phyloP scores from a whole-genome alignment of 441 rosid genomes.

The Pelargonium cotyledonis region DNA sequence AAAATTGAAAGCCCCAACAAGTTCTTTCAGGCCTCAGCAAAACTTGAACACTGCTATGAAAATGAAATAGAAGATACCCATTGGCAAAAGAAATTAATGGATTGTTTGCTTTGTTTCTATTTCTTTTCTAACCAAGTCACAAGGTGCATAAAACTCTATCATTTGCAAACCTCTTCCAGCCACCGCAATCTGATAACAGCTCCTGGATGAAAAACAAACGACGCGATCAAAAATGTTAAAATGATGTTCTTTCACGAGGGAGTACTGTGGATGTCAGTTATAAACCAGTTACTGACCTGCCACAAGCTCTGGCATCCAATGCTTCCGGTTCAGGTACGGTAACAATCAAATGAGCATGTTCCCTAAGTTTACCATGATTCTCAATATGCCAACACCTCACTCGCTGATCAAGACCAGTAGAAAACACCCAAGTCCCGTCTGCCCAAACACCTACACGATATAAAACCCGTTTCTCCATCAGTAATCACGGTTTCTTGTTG shows the following conservation, averaged over 20 bases:
- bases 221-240: neutral
- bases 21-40: too few species aligned
- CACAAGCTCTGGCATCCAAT: conserved; percentile 58
- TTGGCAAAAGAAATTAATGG: too few species aligned
- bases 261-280: conserved; percentile 1
- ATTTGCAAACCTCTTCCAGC: conserved; percentile 95
- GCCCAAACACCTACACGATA: conserved; percentile 77
- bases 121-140: conserved; percentile 1
- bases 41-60: too few species aligned
- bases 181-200: conserved; percentile 65
- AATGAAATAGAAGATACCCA: too few species aligned
- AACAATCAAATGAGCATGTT: conserved; percentile 48
- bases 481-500: neutral
- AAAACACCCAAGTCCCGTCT: conserved; percentile 75
- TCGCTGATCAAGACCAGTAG: conserved; percentile 96
- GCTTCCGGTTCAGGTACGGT: conserved; percentile 97
- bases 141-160: conserved; percentile 45
- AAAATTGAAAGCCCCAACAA: too few species aligned
- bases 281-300: conserved; percentile 41
- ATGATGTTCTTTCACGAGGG: conserved; percentile 1
- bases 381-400: conserved; percentile 71
- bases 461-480: conserved; percentile 21
- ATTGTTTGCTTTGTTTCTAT: neutral
- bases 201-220: conserved; percentile 32
- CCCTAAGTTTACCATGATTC: conserved; percentile 39